Percentiles rank a stretch among this genome's conserved stretches.
Evolutionary conservation across 208 protist species (phyloP).

Genomic region (Histomonas meleagridis): DNA sequence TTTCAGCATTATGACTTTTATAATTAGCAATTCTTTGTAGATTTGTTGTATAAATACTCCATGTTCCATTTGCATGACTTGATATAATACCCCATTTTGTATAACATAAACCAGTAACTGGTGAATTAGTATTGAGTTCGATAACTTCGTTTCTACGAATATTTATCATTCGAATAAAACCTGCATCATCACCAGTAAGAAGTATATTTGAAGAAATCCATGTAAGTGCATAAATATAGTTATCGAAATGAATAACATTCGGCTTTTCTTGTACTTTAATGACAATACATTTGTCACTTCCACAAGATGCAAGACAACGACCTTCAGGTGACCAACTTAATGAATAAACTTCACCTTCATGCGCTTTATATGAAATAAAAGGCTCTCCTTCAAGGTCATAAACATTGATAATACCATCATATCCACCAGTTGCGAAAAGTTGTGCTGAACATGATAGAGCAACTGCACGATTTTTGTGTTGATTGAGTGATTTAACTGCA

Average conservation of each 20-base stretch:
- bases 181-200: not conserved
- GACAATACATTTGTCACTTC: not conserved
- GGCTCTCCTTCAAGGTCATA: not conserved
- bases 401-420: not conserved
- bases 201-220: not conserved
- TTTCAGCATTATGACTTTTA: not conserved
- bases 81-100: not conserved
- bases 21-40: not conserved
- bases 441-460: not conserved
- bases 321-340: not conserved
- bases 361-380: not conserved
- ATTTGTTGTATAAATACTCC: not conserved
- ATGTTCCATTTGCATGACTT: not conserved
- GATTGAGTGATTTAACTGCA: not conserved
- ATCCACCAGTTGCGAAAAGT: not conserved
- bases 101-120: not conserved
- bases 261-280: too few relatives aligned
- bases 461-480: not conserved
- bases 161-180: not conserved
- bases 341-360: not conserved
- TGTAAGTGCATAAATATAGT: not conserved
- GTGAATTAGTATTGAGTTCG: not conserved
- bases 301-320: not conserved
- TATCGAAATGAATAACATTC: not conserved
- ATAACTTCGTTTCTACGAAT: not conserved